phyloP scores from a whole-genome alignment of 2,329 filamentous ascomycete species.

The Penicillium sp. region DNA sequence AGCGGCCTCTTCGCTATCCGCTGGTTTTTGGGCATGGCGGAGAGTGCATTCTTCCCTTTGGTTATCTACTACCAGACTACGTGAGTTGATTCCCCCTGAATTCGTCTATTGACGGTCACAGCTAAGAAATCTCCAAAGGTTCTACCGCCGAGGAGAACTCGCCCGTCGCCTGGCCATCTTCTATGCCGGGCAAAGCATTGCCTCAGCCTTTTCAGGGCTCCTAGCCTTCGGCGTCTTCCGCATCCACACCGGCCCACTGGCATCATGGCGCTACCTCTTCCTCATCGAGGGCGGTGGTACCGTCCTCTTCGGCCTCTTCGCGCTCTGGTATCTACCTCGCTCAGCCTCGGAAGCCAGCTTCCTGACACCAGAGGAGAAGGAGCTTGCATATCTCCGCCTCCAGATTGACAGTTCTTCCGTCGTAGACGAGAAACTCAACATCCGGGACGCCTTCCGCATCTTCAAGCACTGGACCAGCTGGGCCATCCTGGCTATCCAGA shows the following conservation, averaged over 20 bases:
- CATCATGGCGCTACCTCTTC: conserved; percentile 50
- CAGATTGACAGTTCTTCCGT: conserved; percentile 37
- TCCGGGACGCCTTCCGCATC: conserved; percentile 31
- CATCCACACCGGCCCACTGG: conserved; percentile 35
- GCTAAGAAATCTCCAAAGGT: conserved; percentile 11
- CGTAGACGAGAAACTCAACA: conserved; percentile 35
- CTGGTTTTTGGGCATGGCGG: conserved; percentile 33
- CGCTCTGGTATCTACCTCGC: conserved; percentile 43
- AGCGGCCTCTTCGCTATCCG: conserved; percentile 29
- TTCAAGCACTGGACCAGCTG: conserved; percentile 34
- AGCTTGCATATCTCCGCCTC: conserved; percentile 40
- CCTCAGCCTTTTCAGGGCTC: conserved; percentile 35
- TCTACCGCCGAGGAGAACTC: conserved; percentile 34
- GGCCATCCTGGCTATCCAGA: conserved; percentile 30
- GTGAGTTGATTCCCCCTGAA: conserved; percentile 5
- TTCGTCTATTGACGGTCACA: not conserved
- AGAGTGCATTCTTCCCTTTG: conserved; percentile 33
- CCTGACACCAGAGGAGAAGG: conserved; percentile 40
- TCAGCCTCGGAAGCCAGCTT: conserved; percentile 45
- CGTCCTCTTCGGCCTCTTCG: conserved; percentile 40
- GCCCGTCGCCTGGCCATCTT: conserved; percentile 34
- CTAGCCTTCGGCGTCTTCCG: conserved; percentile 47
- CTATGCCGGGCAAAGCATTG: conserved; percentile 32
- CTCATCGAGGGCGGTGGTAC: conserved; percentile 49
- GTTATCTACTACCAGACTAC: conserved; percentile 33